Conservation (phyloP, 2,329 filamentous ascomycete species). For the Penicillium sp. region DNA sequence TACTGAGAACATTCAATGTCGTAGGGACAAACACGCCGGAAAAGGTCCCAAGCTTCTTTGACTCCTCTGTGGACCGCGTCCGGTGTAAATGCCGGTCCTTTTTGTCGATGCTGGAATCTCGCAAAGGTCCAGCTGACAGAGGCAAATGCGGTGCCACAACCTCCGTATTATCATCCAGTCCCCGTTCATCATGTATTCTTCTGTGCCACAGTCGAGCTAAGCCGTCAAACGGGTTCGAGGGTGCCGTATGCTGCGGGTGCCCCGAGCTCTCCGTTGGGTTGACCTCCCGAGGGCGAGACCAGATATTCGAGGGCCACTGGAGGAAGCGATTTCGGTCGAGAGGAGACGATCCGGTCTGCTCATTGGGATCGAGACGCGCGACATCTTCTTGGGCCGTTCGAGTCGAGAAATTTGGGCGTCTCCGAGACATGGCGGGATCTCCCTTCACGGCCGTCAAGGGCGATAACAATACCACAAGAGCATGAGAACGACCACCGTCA, state of each 20-base stretch:
- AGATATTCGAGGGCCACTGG: conserved; percentile 20
- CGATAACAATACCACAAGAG: conserved; percentile 3
- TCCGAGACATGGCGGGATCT: conserved; percentile 31
- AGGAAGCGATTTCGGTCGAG: conserved; percentile 25
- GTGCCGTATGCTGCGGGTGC: conserved; percentile 19
- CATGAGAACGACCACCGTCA: conserved; percentile 1
- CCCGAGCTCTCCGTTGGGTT: conserved; percentile 17
- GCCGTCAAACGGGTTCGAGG: conserved; percentile 22
- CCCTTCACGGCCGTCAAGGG: conserved; percentile 18
- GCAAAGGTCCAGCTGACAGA: conserved; percentile 20
- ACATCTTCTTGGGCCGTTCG: conserved; percentile 40
- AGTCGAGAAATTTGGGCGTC: conserved; percentile 40
- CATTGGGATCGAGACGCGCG: conserved; percentile 34
- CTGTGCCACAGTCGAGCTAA: conserved; percentile 29
- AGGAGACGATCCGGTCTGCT: conserved; percentile 21
- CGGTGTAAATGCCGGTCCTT: conserved; percentile 32
- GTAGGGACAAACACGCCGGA: conserved; percentile 83
- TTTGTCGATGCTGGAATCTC: conserved; percentile 30
- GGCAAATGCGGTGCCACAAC: conserved; percentile 10
- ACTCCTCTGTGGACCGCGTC: conserved; percentile 27
- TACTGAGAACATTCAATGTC: conserved; percentile 84
- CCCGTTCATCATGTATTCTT: conserved; percentile 6
- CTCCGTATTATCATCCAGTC: conserved; percentile 8
- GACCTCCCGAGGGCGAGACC: conserved; percentile 26
- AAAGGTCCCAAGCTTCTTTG: conserved; percentile 69